A percentile compares a stretch with the other conserved stretches of the same genome.
phyloP scores from a whole-genome alignment of 352 stramenopile species.

The Globisporangium abappressorium region DNA sequence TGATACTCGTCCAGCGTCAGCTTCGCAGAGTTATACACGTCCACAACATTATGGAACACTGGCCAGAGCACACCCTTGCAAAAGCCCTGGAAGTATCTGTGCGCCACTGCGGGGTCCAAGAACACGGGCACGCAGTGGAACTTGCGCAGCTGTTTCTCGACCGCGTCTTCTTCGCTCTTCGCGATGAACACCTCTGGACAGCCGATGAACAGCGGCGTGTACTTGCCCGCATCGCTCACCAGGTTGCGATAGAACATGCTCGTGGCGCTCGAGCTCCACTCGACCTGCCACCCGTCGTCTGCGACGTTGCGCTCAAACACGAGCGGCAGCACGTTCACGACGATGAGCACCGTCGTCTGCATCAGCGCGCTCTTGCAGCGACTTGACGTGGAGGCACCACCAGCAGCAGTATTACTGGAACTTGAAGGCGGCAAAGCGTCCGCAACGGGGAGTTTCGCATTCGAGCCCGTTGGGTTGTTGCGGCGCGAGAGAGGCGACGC shows the following conservation, averaged over 20 bases:
- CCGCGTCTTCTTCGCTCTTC: slow-evolving; percentile 47
- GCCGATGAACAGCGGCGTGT: slow-evolving; percentile 64
- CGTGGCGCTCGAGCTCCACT: slow-evolving; percentile 70
- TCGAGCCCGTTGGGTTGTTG: not conserved
- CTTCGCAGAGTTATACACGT: slow-evolving; percentile 91
- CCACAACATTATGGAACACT: slow-evolving; percentile 96
- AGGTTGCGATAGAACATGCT: slow-evolving; percentile 79
- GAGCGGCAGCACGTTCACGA: slow-evolving; percentile 77
- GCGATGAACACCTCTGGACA: slow-evolving; percentile 75
- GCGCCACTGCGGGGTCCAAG: slow-evolving; percentile 82
- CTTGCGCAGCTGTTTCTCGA: slow-evolving; percentile 74
- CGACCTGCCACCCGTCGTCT: slow-evolving; percentile 49
- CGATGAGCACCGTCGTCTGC: slow-evolving; percentile 66
- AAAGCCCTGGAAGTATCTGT: slow-evolving; percentile 91
- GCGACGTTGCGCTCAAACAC: slow-evolving; percentile 57
- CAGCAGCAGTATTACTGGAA: not conserved
- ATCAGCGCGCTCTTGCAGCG: not conserved
- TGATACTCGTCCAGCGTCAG: slow-evolving; percentile 50
- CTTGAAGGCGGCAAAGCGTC: too few species aligned
- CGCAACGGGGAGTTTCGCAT: not conserved
- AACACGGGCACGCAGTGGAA: slow-evolving; percentile 97
- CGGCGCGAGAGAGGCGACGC: slow-evolving; percentile 5
- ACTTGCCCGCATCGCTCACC: slow-evolving; percentile 45
- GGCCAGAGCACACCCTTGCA: slow-evolving; percentile 98
- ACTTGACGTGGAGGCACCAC: not conserved